Base-by-base conservation (phyloP, 2,329 filamentous ascomycete genomes). In the Tolypocladium paradoxum region DNA sequence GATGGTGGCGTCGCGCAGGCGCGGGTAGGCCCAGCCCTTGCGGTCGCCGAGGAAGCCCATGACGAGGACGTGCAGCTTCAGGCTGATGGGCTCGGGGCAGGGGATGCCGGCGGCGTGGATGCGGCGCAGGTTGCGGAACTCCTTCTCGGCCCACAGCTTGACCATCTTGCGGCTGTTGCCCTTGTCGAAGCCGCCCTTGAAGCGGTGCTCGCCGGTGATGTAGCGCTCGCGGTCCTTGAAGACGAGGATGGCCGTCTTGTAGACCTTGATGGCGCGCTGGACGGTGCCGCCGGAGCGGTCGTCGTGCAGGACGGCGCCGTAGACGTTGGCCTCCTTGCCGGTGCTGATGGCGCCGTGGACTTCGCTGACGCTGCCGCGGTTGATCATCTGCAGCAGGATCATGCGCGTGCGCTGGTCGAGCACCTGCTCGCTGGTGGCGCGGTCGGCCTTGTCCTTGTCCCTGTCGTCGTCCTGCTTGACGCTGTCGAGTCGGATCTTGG, bases 141-240 rank as follows among this genome's bases (percentile, higher is more conserved):
- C 93, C 73, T 99, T 99, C 73, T 99, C 92, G 0, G 95, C 95
- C 93, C 93, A 99, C 27, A 96, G 77, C 70, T 96, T 95, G 60
- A 99, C 92, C 92, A 97, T 97, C 60, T 92, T 90, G 49, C 91
- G 83, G 73, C 90, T 96, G 72, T 90, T 95, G 60, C 87, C 87
- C 76, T 96, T 97, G 72, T 92, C 93, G 67, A 92, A 93, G 49
- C 92, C 92, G 56, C 84, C 79, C 61, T 89, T 83, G 76, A 99
- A 99, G 27, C 93, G 80, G 71, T 91, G 90, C 71, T 99, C 93
- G 59, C 93, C 93, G 1, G 87, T 87, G 57, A 99, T 93, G 70
- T 99, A 99, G 64, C 90, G 87, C 71, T 96, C 91, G 54, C 93
- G 82, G 71, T 99, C 93, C 73, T 97, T 97, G 82, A 99, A 99